phyloP scores from a whole-genome alignment of 371 early-diverging fungal species.

The Mucor piriformis region DNA sequence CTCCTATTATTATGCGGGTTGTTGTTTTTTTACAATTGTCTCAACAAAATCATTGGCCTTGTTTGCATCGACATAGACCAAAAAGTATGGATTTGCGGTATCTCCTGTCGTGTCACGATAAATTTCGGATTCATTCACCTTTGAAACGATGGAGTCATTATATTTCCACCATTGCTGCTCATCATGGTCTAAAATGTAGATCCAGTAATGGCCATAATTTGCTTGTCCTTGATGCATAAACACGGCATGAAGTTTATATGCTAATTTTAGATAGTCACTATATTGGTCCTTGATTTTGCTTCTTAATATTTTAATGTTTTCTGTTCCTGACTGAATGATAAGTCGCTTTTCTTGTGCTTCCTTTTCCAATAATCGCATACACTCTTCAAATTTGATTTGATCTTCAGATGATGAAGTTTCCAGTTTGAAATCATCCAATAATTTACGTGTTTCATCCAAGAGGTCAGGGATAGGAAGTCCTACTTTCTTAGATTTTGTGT shows the following conservation, averaged over 20 bases:
- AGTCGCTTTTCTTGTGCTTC: constrained; percentile 24
- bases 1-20: background rate
- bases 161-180: constrained; percentile 79
- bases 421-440: constrained; percentile 27
- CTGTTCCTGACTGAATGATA: constrained; percentile 13
- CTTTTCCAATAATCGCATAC: constrained; percentile 24
- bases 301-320: constrained; percentile 21
- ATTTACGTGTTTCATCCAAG: constrained; percentile 39
- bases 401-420: constrained; percentile 2
- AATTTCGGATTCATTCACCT: constrained; percentile 58
- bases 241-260: constrained; percentile 71
- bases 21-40: constrained; percentile 18
- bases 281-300: constrained; percentile 36
- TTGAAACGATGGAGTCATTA: constrained; percentile 77
- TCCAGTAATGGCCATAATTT: constrained; percentile 90
- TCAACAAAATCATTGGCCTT: constrained; percentile 34
- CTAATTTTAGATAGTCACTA: constrained; percentile 37
- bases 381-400: constrained; percentile 14
- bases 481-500: constrained; percentile 34
- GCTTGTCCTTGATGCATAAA: constrained; percentile 75
- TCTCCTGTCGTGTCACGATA: constrained; percentile 58
- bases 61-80: constrained; percentile 59
- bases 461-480: constrained; percentile 47
- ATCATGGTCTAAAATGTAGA: constrained; percentile 74
- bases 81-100: constrained; percentile 69